These are phyloP conservation scores for Puccinia coronata DNA, from an alignment of 1,284 basidiomycete species.

Conservation along the genomic window DNA sequence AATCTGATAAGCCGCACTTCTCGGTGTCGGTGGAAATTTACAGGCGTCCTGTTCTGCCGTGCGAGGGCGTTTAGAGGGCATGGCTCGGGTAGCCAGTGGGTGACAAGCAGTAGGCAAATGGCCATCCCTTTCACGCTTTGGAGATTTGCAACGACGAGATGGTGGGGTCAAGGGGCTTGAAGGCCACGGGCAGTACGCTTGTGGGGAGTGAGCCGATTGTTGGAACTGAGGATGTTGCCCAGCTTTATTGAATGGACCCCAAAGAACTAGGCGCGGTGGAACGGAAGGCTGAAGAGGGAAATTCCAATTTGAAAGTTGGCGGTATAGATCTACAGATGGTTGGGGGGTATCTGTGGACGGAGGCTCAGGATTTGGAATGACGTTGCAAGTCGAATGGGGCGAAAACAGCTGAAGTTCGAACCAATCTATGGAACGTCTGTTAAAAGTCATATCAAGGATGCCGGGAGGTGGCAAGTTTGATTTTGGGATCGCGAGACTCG, in stretches of 20 bases:
- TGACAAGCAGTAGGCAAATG: not conserved
- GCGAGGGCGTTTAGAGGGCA: conserved; percentile 15
- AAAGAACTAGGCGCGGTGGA: conserved; percentile 18
- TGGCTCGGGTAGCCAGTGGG: not conserved
- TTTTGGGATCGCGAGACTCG: not conserved
- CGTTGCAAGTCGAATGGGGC: conserved; percentile 24
- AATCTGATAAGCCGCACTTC: not conserved
- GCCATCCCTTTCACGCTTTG: conserved; percentile 24
- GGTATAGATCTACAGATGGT: conserved; percentile 3
- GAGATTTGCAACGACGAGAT: not conserved
- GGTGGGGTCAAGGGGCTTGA: not conserved
- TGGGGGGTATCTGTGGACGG: not conserved
- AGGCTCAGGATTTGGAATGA: not conserved
- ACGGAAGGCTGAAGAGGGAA: conserved; percentile 21
- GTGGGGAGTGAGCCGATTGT: not conserved
- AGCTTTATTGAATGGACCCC: conserved; percentile 27
- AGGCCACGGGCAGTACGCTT: not conserved
- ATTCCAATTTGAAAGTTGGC: conserved; percentile 7
- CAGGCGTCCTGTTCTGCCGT: conserved; percentile 21
- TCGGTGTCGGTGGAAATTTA: conserved; percentile 19
- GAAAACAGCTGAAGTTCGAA: conserved; percentile 27
- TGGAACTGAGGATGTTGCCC: not conserved
- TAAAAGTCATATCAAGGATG: conserved; percentile 40
- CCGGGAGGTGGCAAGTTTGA: not conserved
- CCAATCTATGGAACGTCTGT: conserved; percentile 35